Base-by-base conservation (phyloP, 2,329 filamentous ascomycete genomes). In the Sporothrix globosa region DNA sequence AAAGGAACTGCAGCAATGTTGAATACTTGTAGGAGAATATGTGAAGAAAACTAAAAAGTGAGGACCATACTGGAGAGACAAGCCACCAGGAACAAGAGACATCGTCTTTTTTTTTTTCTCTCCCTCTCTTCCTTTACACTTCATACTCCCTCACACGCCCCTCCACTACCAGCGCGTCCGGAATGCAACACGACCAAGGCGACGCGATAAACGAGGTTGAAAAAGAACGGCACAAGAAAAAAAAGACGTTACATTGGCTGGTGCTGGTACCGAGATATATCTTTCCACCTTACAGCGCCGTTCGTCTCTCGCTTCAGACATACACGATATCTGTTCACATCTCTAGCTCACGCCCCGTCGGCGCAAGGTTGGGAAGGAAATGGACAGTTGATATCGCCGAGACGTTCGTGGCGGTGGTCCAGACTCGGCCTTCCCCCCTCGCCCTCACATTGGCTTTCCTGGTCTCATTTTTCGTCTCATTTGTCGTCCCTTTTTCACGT, bases 11-110 rank as follows among this genome's bases (percentile, higher is more conserved):
- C 48, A 63, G 39, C 46, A 63, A 21, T 39, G 58, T 27, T 63
- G 56, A 60, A 41, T 60, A 39, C 19, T 4, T 44, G 41, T 6
- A 19, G 5, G 30, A n/a, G 30, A 4, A n/a, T 4, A 34, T 34
- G 5, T 34, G 19, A n/a, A 48, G 14, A 19, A 48, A n/a, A 46
- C 10, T 2, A 46, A 17, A 46, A 41, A 19, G 24, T 21, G 44
- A 66, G 24, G 9, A 17, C 44, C 58, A 19, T 7, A 13, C 21
- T 63, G n/a, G 58, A 44, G 39, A 66, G 27, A 66, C 44, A 66
- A 66, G 24, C 61, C 61, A 44, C 61, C 61, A 66, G 61, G 61
- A 66, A 66, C 61, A 66, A 52, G 61, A 66, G 44, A 66, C 61
- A 66, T 52, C 46, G 44, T 46, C 39, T 63, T 63, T 46, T 21